Evolutionary conservation across 2,329 filamentous ascomycete genomes (phyloP), one percentile per base, ranked within the genome.

Genomic region (Clonostachys chloroleuca): DNA sequence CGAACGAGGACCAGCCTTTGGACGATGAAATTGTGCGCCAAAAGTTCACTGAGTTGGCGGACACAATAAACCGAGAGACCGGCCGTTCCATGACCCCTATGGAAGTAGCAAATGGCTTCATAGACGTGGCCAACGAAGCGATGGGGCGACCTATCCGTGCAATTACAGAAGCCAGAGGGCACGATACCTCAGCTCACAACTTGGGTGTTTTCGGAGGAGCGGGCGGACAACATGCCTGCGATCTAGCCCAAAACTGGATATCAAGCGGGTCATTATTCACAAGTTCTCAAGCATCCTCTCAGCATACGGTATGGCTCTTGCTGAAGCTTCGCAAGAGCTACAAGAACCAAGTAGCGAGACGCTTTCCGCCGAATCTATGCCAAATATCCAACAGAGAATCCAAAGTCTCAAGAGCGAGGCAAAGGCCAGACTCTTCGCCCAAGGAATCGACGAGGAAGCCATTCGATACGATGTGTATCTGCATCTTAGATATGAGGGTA

Each of bases 51-150:
- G 56, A 66, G 5, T 56, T 76, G 6, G 66, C 70, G 0, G 55
- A 53, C 2, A 57, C 60, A 4, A 65, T 74, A 51, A 75, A 75
- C 45, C 42, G 42, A 2, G 61, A 68, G 47, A 58, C 65, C 0
- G 52, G 55, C 1, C 60, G 63, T 16, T 56, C 50, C 49, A 53
- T 66, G 33, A 62, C 58, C 0, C 49, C 59, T 0, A 61, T 66
- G 34, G 63, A 67, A 17, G 57, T 68, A 36, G 86, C 87, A 0
- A 82, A 83, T 51, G 87, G 87, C 0, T 89, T 89, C 56, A 76
- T 90, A 57, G 82, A 87, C 50, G 83, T 90, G 41, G 86, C 86
- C 3, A 89, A 89, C 52, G 85, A 88, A 63, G 82, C 84, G 0
- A 89, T 90, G 86, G 83, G 82, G 4, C 73, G 87, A 33, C 87